phyloP scores from a whole-genome alignment of 78 protist genomes.

The Parvularia atlantis region DNA sequence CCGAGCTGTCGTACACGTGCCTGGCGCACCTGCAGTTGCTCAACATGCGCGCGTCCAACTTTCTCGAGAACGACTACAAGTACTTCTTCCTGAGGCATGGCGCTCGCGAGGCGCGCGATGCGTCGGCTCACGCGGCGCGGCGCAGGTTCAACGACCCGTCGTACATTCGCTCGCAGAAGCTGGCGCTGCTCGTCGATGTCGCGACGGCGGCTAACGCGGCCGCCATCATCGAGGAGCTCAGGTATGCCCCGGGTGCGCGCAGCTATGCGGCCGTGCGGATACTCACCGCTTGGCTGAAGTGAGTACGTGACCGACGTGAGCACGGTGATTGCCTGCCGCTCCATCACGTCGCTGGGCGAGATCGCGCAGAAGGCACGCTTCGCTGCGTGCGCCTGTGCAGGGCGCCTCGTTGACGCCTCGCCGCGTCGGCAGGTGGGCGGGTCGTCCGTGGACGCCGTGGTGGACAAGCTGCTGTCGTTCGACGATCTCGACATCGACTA shows the following conservation, averaged over 20 bases:
- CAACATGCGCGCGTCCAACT: constrained; percentile 17
- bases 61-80: constrained; percentile 25
- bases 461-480: constrained; percentile 19
- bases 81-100: constrained; percentile 25
- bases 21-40: constrained; percentile 47
- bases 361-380: constrained; percentile 5
- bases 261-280: not conserved
- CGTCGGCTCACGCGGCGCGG: not conserved
- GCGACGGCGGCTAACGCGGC: constrained; percentile 2
- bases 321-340: constrained; percentile 1
- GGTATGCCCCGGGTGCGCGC: not conserved
- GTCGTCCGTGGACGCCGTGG: no score
- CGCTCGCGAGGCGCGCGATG: not conserved
- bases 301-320: constrained; percentile 50
- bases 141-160: constrained; percentile 37
- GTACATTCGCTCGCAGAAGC: constrained; percentile 32
- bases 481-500: constrained; percentile 11
- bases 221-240: constrained; percentile 36
- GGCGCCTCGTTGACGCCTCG: not conserved
- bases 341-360: constrained; percentile 25
- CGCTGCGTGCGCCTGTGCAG: not conserved
- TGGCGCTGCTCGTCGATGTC: constrained; percentile 34
- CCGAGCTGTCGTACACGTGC: constrained; percentile 24
- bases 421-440: no score
- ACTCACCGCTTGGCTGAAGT: not conserved